These are phyloP conservation scores for Cladophialophora immunda DNA, from an alignment of 2,329 filamentous ascomycete genomes.

Conservation along the genomic window DNA sequence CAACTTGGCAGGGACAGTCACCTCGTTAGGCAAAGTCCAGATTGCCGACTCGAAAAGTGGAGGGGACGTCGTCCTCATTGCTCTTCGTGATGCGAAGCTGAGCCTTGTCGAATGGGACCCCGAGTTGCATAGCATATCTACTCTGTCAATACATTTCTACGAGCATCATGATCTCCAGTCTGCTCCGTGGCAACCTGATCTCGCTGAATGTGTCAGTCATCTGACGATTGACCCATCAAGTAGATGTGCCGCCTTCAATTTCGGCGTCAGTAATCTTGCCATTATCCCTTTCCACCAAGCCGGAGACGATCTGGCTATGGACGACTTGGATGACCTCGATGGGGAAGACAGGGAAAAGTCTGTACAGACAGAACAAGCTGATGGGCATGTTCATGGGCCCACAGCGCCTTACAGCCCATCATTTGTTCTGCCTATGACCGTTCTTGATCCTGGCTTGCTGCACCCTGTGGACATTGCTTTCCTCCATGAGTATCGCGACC, in stretches of 20 bases:
- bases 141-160: conserved; percentile 96
- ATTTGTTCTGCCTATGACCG: conserved; percentile 89
- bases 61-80: conserved; percentile 82
- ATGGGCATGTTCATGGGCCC: conserved; percentile 46
- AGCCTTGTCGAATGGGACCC: conserved; percentile 95
- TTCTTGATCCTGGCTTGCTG: conserved; percentile 84
- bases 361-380: conserved; percentile 47
- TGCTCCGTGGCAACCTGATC: conserved; percentile 79
- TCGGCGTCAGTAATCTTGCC: conserved; percentile 85
- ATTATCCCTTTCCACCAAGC: conserved; percentile 90
- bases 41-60: conserved; percentile 76
- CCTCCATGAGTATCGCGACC: conserved; percentile 95
- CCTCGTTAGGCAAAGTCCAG: conserved; percentile 80
- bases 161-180: conserved; percentile 89
- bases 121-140: conserved; percentile 78
- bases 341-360: conserved; percentile 69
- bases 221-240: conserved; percentile 89
- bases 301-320: conserved; percentile 89
- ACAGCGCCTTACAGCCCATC: conserved; percentile 83
- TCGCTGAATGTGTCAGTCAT: conserved; percentile 80
- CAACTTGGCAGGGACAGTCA: conserved; percentile 82
- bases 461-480: conserved; percentile 93
- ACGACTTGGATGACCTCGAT: conserved; percentile 79
- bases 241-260: conserved; percentile 92
- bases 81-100: conserved; percentile 90